Conservation (phyloP, 2,329 filamentous ascomycete species). For the Pseudocercospora cruenta region DNA sequence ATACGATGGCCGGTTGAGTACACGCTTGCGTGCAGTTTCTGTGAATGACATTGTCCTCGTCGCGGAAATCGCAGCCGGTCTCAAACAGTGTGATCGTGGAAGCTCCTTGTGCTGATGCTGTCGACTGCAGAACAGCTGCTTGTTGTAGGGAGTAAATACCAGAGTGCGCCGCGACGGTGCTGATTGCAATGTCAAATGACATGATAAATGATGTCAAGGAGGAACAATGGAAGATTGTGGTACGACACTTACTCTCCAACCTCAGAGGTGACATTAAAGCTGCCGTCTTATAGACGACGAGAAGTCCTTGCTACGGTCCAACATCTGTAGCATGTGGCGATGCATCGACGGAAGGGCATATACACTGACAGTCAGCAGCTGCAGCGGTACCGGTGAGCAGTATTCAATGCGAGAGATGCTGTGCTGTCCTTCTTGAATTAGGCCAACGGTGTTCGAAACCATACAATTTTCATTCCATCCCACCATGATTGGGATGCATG, state of each 20-base stretch:
- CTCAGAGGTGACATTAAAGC: background rate
- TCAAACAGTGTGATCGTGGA: background rate
- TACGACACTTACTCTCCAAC: background rate
- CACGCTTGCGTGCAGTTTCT: slow-evolving; percentile 7
- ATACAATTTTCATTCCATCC: background rate
- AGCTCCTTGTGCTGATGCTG: background rate
- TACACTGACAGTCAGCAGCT: background rate
- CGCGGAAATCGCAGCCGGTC: slow-evolving; percentile 8
- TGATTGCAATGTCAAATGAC: background rate
- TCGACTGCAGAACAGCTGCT: background rate
- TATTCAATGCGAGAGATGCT: background rate
- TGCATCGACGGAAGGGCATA: background rate
- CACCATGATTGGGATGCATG: background rate
- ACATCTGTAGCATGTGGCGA: background rate
- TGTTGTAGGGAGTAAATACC: slow-evolving; percentile 6
- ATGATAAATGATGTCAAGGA: background rate
- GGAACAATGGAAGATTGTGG: background rate
- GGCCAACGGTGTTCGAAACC: background rate
- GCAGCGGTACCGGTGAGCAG: background rate
- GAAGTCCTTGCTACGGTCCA: background rate
- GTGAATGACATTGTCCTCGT: background rate
- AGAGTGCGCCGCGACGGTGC: background rate
- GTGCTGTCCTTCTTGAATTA: background rate
- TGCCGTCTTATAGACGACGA: background rate
- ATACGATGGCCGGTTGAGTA: background rate